Percentiles rank a stretch among this genome's conserved stretches.
Conservation (phyloP, 306 rosid species). For the Rubus idaeus region DNA sequence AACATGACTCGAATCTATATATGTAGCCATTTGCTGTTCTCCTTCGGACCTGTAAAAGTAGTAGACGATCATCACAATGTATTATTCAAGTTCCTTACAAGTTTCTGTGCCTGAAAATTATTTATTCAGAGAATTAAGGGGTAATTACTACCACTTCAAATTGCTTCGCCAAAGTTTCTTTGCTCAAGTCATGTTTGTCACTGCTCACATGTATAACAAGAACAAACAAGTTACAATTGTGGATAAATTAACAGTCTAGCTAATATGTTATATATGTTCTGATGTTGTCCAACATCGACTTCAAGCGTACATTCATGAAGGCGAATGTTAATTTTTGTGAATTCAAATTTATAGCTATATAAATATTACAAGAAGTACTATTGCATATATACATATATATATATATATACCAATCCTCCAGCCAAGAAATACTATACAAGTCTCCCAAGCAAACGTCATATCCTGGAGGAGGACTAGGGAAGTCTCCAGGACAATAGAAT, state of each 20-base stretch:
- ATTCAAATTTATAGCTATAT: no score
- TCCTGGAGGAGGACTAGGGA: slow-evolving; percentile 17
- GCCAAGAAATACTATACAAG: slow-evolving; percentile 64
- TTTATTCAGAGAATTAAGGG: not conserved
- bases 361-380: not conserved
- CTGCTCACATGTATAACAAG: slow-evolving; percentile 31
- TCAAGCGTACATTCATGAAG: no score
- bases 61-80: not conserved
- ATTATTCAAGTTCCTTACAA: not conserved
- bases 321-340: no score
- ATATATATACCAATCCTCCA: slow-evolving; percentile 63
- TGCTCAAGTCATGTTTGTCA: slow-evolving; percentile 41
- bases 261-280: not conserved
- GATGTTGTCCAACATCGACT: no score
- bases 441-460: slow-evolving; percentile 67
- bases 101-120: not conserved
- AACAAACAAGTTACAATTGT: not conserved
- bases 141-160: slow-evolving; percentile 32
- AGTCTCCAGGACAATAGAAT: slow-evolving; percentile 43
- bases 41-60: slow-evolving; percentile 36
- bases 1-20: slow-evolving; percentile 26
- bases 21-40: slow-evolving; percentile 31
- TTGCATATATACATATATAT: no score
- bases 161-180: slow-evolving; percentile 47
- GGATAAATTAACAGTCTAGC: not conserved